phyloP scores from a whole-genome alignment of 2,329 filamentous ascomycete genomes.

The Zymoseptoria tritici region DNA sequence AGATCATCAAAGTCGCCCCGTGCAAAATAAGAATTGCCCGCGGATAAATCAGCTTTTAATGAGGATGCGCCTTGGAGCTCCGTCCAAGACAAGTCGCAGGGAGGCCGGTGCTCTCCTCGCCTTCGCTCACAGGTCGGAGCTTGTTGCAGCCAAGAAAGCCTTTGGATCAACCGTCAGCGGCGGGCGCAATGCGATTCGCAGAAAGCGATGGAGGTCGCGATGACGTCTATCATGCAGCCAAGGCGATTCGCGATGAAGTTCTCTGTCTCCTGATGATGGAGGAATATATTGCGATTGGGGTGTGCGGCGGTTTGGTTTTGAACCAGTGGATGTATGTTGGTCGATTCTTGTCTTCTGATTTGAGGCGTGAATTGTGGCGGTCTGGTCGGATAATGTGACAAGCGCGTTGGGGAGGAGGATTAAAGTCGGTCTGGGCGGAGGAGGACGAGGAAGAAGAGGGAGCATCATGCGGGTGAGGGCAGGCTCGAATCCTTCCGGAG shows the following conservation, averaged over 20 bases:
- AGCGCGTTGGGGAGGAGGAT: background rate
- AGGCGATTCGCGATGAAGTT: no score
- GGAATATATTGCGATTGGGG: no score
- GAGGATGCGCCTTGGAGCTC: background rate
- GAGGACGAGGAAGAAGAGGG: no score
- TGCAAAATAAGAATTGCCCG: background rate
- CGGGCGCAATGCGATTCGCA: background rate
- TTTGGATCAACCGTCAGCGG: background rate
- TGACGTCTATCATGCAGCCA: background rate
- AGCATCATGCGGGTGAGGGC: no score
- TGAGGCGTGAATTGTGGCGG: background rate
- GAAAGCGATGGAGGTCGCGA: background rate
- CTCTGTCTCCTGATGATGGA: no score
- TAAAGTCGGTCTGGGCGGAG: background rate
- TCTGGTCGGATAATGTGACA: background rate
- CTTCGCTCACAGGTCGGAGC: background rate
- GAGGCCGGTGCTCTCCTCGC: background rate
- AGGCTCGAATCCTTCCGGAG: no score
- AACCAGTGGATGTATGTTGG: no score
- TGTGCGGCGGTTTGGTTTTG: no score
- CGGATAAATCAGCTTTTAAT: background rate
- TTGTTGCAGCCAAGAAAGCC: background rate
- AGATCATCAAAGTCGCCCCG: background rate
- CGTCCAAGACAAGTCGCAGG: no score
- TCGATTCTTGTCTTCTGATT: no score